Conservation (phyloP, 2,329 filamentous ascomycete genomes). For the Trichoderma semiorbis region DNA sequence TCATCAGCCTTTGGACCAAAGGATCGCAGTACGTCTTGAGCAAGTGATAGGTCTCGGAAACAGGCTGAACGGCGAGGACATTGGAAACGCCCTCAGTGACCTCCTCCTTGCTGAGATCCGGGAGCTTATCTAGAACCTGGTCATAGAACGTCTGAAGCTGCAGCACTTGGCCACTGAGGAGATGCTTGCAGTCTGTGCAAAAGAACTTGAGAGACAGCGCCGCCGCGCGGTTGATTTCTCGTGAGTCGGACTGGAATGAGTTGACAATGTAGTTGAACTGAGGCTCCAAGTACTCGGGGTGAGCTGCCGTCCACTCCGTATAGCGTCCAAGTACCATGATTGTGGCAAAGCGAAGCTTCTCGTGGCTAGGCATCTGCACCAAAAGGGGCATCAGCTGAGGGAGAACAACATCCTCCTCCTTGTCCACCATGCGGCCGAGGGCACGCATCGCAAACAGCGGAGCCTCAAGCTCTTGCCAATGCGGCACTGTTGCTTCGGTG, state of each 20-base stretch:
- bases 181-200: slow-evolving; percentile 87
- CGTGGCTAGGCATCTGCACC: slow-evolving; percentile 89
- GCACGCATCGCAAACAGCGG: slow-evolving; percentile 93
- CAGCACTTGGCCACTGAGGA: slow-evolving; percentile 76
- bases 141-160: slow-evolving; percentile 93
- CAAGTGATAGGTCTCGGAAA: slow-evolving; percentile 74
- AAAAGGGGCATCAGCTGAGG: slow-evolving; percentile 90
- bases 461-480: slow-evolving; percentile 95
- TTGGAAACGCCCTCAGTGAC: slow-evolving; percentile 93
- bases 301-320: slow-evolving; percentile 94
- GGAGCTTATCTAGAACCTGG: slow-evolving; percentile 80
- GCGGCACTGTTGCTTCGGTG: slow-evolving; percentile 70
- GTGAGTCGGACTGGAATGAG: slow-evolving; percentile 83
- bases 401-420: slow-evolving; percentile 80
- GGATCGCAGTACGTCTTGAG: slow-evolving; percentile 94
- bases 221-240: slow-evolving; percentile 86
- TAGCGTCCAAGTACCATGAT: slow-evolving; percentile 97
- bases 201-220: slow-evolving; percentile 96
- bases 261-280: slow-evolving; percentile 96
- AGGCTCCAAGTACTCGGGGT: slow-evolving; percentile 85
- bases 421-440: slow-evolving; percentile 93
- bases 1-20: slow-evolving; percentile 78
- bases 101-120: slow-evolving; percentile 85
- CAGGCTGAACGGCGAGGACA: slow-evolving; percentile 82
- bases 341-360: slow-evolving; percentile 96